Conservation (phyloP, 2,329 filamentous ascomycete genomes). For the Aspergillus versicolor region DNA sequence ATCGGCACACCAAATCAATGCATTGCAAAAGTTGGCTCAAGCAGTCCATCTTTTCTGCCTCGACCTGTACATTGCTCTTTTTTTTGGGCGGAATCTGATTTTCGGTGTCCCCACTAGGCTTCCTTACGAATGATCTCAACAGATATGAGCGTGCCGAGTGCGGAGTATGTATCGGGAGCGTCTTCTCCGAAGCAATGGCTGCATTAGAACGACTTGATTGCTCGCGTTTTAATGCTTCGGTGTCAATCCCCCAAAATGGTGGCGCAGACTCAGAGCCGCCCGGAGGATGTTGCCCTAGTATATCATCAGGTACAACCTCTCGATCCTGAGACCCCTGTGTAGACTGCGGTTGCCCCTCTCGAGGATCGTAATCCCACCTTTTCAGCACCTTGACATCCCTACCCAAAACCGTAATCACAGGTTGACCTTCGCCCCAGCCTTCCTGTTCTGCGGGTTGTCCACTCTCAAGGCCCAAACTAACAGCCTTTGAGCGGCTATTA, state of each 20-base stretch:
- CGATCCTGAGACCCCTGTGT: conserved; percentile 13
- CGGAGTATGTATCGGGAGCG: conserved; percentile 72
- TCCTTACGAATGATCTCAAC: conserved; percentile 46
- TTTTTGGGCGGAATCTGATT: conserved; percentile 36
- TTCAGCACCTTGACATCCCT: conserved; percentile 74
- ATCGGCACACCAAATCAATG: conserved; percentile 69
- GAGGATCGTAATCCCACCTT: conserved; percentile 70
- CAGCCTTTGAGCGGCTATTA: conserved; percentile 75
- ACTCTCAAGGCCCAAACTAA: conserved; percentile 69
- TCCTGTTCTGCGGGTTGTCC: conserved; percentile 66
- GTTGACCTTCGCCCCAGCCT: conserved; percentile 73
- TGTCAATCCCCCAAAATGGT: conserved; percentile 59
- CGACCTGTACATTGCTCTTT: conserved; percentile 52
- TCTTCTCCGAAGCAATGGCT: conserved; percentile 28
- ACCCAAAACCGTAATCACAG: conserved; percentile 69
- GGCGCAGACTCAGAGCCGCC: conserved; percentile 28
- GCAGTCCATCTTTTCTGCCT: conserved; percentile 67
- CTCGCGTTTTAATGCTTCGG: conserved; percentile 54
- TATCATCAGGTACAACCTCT: conserved; percentile 11
- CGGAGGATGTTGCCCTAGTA: conserved; percentile 12
- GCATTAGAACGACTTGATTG: conserved; percentile 27
- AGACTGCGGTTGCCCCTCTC: conserved; percentile 42
- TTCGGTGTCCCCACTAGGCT: conserved; percentile 9
- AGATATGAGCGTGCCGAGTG: conserved; percentile 65
- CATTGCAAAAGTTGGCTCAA: conserved; percentile 68